A percentile compares a stretch with the other conserved stretches of the same genome.
These are phyloP conservation scores for Eutrema heterophyllum DNA, from an alignment of 345 rosid genomes.

Conservation along the genomic window DNA sequence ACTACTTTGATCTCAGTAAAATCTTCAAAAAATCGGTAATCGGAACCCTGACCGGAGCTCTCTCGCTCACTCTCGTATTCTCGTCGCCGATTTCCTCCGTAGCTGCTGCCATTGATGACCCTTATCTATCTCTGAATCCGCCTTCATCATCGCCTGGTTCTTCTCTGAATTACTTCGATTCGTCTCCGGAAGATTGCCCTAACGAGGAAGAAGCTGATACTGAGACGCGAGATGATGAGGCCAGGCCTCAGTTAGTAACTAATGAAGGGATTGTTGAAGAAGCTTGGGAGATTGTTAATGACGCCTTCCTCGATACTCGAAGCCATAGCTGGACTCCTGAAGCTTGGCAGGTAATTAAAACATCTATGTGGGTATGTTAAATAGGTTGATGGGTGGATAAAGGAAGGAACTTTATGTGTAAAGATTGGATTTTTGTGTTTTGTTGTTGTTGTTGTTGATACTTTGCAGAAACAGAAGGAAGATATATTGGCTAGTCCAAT, in stretches of 20 bases:
- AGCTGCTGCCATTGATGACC: constrained; percentile 26
- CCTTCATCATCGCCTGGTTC: constrained; percentile 23
- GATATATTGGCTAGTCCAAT: constrained; percentile 51
- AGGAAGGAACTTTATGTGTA: constrained; percentile 7
- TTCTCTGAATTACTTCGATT: constrained; percentile 15
- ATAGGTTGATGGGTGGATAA: constrained; percentile 5
- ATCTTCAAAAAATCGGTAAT: constrained; percentile 39
- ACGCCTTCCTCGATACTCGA: constrained; percentile 52
- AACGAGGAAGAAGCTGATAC: constrained; percentile 54
- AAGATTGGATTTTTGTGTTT: background rate
- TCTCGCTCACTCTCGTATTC: constrained; percentile 54
- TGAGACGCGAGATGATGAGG: constrained; percentile 26
- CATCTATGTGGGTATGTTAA: background rate
- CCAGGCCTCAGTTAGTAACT: constrained; percentile 37
- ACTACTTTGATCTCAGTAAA: background rate
- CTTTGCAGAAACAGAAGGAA: constrained; percentile 59
- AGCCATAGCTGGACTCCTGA: constrained; percentile 63
- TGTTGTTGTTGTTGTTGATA: background rate
- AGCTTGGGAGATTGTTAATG: constrained; percentile 92
- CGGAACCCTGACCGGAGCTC: constrained; percentile 47
- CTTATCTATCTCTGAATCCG: constrained; percentile 32
- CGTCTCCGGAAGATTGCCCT: constrained; percentile 44
- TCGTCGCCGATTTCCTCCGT: constrained; percentile 48
- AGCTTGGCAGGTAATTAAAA: constrained; percentile 53
- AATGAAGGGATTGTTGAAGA: constrained; percentile 75